Evolutionary conservation across 768 basidiomycete genomes (phyloP).

Genomic region (Rhodosporidiobolus sp.): DNA sequence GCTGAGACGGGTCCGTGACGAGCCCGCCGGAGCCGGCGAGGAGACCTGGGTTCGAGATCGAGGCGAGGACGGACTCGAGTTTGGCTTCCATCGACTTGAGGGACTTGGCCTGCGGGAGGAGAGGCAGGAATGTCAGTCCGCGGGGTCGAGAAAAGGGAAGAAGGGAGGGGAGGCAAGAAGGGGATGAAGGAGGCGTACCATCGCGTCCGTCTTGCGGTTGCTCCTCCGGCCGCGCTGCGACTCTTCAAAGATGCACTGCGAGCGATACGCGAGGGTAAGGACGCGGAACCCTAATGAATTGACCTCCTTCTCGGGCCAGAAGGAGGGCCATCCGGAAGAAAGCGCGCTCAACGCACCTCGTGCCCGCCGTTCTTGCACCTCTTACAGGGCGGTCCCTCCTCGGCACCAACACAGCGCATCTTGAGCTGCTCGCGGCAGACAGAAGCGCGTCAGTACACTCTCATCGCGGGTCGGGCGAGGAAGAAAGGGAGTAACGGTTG

Average conservation of each 20-base stretch:
- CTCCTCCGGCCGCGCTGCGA: conserved; percentile 73
- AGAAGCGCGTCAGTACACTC: too few relatives aligned
- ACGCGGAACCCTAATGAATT: too few relatives aligned
- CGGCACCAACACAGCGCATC: conserved; percentile 54
- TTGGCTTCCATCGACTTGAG: conserved; percentile 88
- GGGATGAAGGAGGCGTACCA: conserved; percentile 21
- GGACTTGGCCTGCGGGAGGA: conserved; percentile 51
- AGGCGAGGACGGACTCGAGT: conserved; percentile 83
- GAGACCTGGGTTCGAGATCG: conserved; percentile 53
- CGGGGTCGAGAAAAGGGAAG: too few relatives aligned
- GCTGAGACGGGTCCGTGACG: conserved; percentile 22
- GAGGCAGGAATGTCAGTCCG: background rate
- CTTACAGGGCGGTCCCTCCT: conserved; percentile 85
- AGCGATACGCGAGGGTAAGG: background rate
- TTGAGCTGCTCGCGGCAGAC: conserved; percentile 11
- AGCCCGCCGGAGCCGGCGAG: conserved; percentile 34
- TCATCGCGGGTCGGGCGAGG: background rate
- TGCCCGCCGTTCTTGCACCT: conserved; percentile 60
- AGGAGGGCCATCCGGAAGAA: too few relatives aligned
- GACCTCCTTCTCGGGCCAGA: rapidly evolving
- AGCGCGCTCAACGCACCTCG: conserved; percentile 51
- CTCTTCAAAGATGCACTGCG: conserved; percentile 84
- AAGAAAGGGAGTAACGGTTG: conserved; percentile 42
- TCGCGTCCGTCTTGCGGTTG: conserved; percentile 43
- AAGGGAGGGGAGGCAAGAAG: background rate